Conservation (phyloP, 2,329 filamentous ascomycete genomes). For the Cladophialophora psammophila region DNA sequence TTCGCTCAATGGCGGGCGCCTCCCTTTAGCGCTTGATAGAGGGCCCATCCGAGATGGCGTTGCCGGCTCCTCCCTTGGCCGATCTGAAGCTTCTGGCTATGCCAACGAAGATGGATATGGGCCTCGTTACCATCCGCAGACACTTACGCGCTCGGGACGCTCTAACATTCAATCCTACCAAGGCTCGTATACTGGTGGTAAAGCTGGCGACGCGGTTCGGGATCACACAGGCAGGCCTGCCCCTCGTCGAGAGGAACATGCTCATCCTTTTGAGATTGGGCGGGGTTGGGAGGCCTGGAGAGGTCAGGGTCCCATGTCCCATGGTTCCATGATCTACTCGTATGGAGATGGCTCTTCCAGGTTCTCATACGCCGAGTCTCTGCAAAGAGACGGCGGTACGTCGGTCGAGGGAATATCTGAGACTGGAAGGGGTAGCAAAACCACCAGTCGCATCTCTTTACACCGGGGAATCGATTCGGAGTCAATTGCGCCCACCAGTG, state of each 20-base stretch:
- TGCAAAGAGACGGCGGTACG: constrained; percentile 17
- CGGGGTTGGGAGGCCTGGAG: constrained; percentile 12
- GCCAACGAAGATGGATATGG: constrained; percentile 58
- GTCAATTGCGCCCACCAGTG: not conserved
- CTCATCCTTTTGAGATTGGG: not conserved
- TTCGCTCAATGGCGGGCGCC: not conserved
- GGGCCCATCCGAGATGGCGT: not conserved
- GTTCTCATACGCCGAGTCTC: constrained; percentile 27
- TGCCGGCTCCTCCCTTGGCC: constrained; percentile 14
- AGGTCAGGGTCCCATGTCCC: constrained; percentile 19
- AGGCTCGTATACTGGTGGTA: not conserved
- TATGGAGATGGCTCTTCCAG: constrained; percentile 27
- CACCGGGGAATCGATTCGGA: constrained; percentile 14
- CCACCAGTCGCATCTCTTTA: constrained; percentile 18
- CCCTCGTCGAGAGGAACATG: not conserved
- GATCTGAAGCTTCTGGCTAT: constrained; percentile 43
- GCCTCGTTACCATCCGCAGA: constrained; percentile 49
- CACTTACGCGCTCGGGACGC: not conserved
- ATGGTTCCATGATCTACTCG: constrained; percentile 26
- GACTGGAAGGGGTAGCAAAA: constrained; percentile 24
- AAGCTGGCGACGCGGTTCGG: not conserved
- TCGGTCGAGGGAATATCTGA: constrained; percentile 18
- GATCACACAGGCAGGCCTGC: not conserved
- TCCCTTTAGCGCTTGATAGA: not conserved
- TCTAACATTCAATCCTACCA: not conserved